phyloP scores from a whole-genome alignment of 2,329 filamentous ascomycete species.

The Ilyonectria robusta region DNA sequence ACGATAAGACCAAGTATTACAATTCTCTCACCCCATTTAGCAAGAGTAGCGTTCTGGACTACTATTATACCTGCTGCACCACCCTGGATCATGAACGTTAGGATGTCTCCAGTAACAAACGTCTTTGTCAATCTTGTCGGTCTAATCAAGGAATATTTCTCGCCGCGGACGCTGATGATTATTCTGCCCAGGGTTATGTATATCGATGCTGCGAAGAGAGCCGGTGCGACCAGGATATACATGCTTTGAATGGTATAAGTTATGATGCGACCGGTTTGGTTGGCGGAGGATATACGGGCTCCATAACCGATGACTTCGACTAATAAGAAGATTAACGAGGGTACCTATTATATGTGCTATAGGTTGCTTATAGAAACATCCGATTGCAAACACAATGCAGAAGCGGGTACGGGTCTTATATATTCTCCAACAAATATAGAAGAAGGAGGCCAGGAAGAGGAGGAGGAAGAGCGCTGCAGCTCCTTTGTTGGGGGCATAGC shows the following conservation, averaged over 20 bases:
- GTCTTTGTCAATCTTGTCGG: slow-evolving; percentile 3
- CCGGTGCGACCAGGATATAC: slow-evolving; percentile 8
- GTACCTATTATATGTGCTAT: too few relatives aligned
- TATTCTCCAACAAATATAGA: slow-evolving; percentile 13
- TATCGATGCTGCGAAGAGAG: slow-evolving; percentile 7
- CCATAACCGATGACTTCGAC: slow-evolving; percentile 9
- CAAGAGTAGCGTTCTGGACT: not conserved
- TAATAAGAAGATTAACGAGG: not conserved
- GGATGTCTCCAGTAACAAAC: slow-evolving; percentile 7
- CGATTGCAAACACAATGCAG: slow-evolving; percentile 14
- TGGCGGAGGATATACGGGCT: not conserved
- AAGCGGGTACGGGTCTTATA: not conserved
- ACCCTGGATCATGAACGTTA: not conserved
- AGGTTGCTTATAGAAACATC: not conserved
- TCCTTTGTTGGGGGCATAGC: slow-evolving; percentile 8
- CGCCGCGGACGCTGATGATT: slow-evolving; percentile 1
- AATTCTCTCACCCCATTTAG: slow-evolving; percentile 4
- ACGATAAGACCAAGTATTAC: slow-evolving; percentile 3
- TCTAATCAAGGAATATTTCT: slow-evolving; percentile 4
- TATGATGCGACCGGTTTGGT: slow-evolving; percentile 6
- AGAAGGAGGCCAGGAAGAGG: not conserved
- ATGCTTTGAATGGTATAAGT: slow-evolving; percentile 5
- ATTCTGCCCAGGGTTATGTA: slow-evolving; percentile 8
- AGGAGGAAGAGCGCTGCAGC: slow-evolving; percentile 5
- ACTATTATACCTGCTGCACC: not conserved